Conservation (phyloP, 106 monocot species). For the Dendrobium huoshanense region DNA sequence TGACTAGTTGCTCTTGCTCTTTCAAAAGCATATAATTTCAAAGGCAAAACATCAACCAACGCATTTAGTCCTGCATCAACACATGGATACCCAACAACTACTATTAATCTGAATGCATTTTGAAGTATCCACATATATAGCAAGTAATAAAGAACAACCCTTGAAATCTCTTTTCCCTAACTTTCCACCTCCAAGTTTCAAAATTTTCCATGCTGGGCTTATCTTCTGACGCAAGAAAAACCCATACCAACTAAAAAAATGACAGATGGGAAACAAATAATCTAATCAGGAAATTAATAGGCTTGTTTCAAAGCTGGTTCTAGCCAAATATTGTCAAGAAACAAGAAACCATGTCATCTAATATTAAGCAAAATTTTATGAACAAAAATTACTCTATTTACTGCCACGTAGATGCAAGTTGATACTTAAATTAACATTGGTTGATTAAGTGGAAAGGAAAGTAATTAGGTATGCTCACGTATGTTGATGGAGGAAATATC, state of each 20-base stretch:
- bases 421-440: neutral
- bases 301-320: neutral
- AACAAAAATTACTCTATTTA: neutral
- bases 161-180: too few species aligned
- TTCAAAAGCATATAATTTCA: too few species aligned
- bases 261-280: neutral
- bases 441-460: neutral
- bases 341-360: neutral
- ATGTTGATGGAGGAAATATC: conserved; percentile 83
- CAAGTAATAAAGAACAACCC: too few species aligned
- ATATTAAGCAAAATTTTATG: neutral
- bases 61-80: too few species aligned
- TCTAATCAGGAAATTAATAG: neutral
- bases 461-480: conserved; percentile 39
- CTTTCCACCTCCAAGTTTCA: too few species aligned
- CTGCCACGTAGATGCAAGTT: neutral
- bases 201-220: too few species aligned
- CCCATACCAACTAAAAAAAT: neutral
- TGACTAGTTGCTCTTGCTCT: too few species aligned
- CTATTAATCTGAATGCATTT: too few species aligned
- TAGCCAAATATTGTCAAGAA: neutral
- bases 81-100: too few species aligned
- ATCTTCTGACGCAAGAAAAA: too few species aligned
- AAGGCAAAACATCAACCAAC: too few species aligned
- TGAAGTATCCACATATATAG: too few species aligned